Evolutionary conservation across 345 rosid species (phyloP), one percentile per base, ranked within the genome.

Genomic region (Sisymbrium irio): DNA sequence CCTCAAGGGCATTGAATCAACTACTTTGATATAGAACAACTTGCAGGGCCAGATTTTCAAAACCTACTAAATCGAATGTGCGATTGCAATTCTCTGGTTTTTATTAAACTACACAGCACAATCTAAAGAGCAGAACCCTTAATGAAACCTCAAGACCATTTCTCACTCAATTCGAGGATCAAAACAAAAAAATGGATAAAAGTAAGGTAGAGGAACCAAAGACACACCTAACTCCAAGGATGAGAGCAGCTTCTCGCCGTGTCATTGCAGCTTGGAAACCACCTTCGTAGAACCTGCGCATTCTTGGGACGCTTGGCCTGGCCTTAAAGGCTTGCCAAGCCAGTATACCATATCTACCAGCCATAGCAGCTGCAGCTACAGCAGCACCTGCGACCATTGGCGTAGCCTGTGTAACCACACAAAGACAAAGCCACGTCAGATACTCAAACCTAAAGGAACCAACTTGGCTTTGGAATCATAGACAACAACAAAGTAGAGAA

Each of bases 251-350:
- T 85, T 88, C 98, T 40, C 89, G 84, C 27, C 86, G 82, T 0
- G 88, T 90, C 97, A 93, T 93, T 22, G 69, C 32, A 36, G 86
- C 56, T 80, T 93, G 93, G 71, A 93, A 90, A 19, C 97, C 93
- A 9, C 97, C 98, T n/a, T 87, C 96, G 9, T 93, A 90, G 62
- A 90, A 88, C 71, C 73, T 83, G 36, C 93, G 85, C 62, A 85
- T 28, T 79, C 74, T 78, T 3, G 85, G 81, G 1, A 81, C 77
- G 3, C 87, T 83, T 14, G 98, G 93, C 40, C 98, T 82, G 1
- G 93, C 77, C 75, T 93, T 88, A 50, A 90, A 88, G 17, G 93
- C 89, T 61, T 92, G 96, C 98, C 98, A 93, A n/a, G 97, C 91
- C 65, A 79, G 78, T 76, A 93, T 72, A 53, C 97, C 88, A 63